A percentile compares a stretch with the other conserved stretches of the same genome.
Conservation (phyloP, 768 basidiomycete species). For the Leucosporidium yakuticum region DNA sequence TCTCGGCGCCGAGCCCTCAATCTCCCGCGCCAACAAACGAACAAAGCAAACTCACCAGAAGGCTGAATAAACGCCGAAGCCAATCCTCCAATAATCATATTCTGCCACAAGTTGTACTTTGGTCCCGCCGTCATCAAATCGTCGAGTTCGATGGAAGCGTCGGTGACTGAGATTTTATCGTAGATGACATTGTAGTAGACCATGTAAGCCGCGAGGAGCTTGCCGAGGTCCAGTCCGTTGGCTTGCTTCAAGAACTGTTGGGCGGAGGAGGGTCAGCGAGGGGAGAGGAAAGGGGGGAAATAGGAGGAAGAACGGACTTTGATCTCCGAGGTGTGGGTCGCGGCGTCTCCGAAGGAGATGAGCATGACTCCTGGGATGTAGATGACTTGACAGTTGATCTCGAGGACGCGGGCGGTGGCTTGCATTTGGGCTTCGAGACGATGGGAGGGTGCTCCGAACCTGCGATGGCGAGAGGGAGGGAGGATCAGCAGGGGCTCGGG, state of each 20-base stretch:
- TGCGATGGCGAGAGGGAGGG: constrained; percentile 3
- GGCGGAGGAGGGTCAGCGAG: neutral
- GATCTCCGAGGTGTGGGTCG: constrained; percentile 73
- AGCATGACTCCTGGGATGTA: constrained; percentile 57
- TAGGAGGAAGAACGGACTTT: constrained; percentile 57
- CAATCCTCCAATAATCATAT: constrained; percentile 65
- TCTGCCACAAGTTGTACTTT: constrained; percentile 50
- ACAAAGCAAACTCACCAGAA: constrained; percentile 1
- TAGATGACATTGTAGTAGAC: constrained; percentile 58
- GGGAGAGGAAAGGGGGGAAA: neutral
- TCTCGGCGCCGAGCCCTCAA: neutral
- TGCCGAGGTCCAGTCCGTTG: constrained; percentile 63
- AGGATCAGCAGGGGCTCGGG: neutral
- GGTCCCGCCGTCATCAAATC: constrained; percentile 55
- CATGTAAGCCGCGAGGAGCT: constrained; percentile 50
- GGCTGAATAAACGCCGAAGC: constrained; percentile 26
- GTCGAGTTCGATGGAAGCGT: constrained; percentile 66
- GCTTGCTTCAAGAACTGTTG: constrained; percentile 40
- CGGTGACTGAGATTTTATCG: constrained; percentile 67
- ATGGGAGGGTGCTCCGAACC: constrained; percentile 50
- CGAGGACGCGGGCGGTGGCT: constrained; percentile 50
- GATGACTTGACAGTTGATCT: constrained; percentile 49
- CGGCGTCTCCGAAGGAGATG: constrained; percentile 71
- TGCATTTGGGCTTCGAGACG: constrained; percentile 51
- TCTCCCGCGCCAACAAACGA: neutral